Percentiles rank a stretch among this genome's conserved stretches.
These are phyloP conservation scores for thale cress (Arabidopsis thaliana) DNA, from an alignment of 345 rosid species.

Conservation along the genomic window TAIR10.1 NC_003070.9:24594501-24595000, in stretches of 20 bases:
- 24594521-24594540: neutral
- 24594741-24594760: conserved; percentile 1
- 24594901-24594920: conserved; percentile 5
- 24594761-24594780: conserved; percentile 5
- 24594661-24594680: conserved; percentile 3
- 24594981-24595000: neutral
- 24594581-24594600: neutral
- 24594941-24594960: neutral
- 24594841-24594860: neutral
- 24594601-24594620: neutral
- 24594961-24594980: conserved; percentile 13
- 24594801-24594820: neutral
- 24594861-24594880: neutral
- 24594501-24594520: neutral
- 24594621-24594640: neutral
- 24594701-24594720: neutral
- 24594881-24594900: neutral
- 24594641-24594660: neutral
- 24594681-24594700: neutral
- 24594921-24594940: conserved; percentile 1
- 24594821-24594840: neutral
- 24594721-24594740: neutral
- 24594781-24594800: neutral
- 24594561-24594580: neutral
- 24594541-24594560: conserved; percentile 13